Percentiles rank a stretch among this genome's conserved stretches.
Evolutionary conservation across 176 grass and related monocot genomes (phyloP).

Genomic region (Thinopyrum elongatum): DNA sequence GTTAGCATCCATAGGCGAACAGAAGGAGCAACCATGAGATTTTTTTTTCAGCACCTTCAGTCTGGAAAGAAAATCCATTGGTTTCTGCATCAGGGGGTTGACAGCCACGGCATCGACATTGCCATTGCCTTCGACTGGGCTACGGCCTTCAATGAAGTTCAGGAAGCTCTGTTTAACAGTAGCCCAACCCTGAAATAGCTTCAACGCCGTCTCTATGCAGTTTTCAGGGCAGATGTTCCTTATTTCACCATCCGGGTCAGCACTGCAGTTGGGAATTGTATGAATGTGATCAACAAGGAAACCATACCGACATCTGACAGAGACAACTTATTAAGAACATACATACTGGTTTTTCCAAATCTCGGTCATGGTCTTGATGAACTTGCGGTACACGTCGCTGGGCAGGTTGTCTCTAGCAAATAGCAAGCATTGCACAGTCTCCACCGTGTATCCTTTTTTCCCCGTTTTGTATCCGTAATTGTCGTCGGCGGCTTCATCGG

Average conservation of each 20-base stretch:
- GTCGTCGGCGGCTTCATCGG: neutral
- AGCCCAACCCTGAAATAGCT: conserved; percentile 15
- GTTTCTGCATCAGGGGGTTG: too few relatives aligned
- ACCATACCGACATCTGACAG: neutral
- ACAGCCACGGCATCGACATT: neutral
- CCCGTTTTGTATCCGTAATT: neutral
- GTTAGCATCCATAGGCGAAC: neutral
- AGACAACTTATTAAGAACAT: neutral
- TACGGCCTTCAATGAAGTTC: neutral
- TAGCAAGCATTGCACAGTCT: conserved; percentile 15
- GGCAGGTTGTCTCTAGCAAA: conserved; percentile 9
- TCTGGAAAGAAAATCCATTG: neutral
- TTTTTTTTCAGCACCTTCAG: conserved; percentile 21
- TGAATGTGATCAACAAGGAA: neutral
- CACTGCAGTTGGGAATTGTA: neutral
- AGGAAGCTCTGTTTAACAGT: conserved; percentile 2
- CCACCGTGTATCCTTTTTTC: neutral
- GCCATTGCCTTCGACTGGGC: neutral
- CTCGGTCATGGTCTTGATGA: neutral
- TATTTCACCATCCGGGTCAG: conserved; percentile 26
- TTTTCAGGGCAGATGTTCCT: neutral
- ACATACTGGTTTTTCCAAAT: conserved; percentile 14
- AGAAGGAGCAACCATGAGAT: neutral
- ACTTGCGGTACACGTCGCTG: neutral
- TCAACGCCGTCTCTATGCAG: neutral